Evolutionary conservation across 2,329 filamentous ascomycete genomes (phyloP).

Genomic region (Pyrenochaeta sp.): DNA sequence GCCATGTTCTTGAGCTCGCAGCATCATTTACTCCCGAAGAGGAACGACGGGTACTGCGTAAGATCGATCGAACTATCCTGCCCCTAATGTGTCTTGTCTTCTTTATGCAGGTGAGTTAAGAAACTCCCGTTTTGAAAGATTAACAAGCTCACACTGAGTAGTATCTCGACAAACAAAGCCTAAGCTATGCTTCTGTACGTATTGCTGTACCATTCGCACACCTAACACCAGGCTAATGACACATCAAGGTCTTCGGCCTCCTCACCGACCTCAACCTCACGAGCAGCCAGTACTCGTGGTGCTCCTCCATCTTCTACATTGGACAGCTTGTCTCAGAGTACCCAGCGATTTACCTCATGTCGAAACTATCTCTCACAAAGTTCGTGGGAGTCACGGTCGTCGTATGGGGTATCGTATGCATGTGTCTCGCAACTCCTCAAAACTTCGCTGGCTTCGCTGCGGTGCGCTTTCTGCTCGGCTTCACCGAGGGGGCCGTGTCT

Average conservation of each 20-base stretch:
- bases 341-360: slow-evolving; percentile 63
- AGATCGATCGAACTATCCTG: slow-evolving; percentile 2
- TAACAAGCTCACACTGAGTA: neutral
- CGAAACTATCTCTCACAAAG: slow-evolving; percentile 58
- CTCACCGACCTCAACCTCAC: slow-evolving; percentile 57
- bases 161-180: slow-evolving; percentile 58
- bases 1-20: no score
- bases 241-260: slow-evolving; percentile 53
- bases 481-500: slow-evolving; percentile 56
- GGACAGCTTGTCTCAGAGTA: slow-evolving; percentile 55
- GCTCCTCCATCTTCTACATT: slow-evolving; percentile 57
- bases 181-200: slow-evolving; percentile 55
- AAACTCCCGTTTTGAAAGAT: neutral
- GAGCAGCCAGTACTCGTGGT: slow-evolving; percentile 60
- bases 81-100: slow-evolving; percentile 1
- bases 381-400: slow-evolving; percentile 59
- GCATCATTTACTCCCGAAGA: neutral
- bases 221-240: no score
- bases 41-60: neutral
- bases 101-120: neutral
- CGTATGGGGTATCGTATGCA: slow-evolving; percentile 55
- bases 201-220: no score
- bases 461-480: slow-evolving; percentile 52
- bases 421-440: slow-evolving; percentile 54
- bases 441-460: slow-evolving; percentile 52